phyloP scores from a whole-genome alignment of 2,329 filamentous ascomycete genomes.

The Metarhizium guizhouense region DNA sequence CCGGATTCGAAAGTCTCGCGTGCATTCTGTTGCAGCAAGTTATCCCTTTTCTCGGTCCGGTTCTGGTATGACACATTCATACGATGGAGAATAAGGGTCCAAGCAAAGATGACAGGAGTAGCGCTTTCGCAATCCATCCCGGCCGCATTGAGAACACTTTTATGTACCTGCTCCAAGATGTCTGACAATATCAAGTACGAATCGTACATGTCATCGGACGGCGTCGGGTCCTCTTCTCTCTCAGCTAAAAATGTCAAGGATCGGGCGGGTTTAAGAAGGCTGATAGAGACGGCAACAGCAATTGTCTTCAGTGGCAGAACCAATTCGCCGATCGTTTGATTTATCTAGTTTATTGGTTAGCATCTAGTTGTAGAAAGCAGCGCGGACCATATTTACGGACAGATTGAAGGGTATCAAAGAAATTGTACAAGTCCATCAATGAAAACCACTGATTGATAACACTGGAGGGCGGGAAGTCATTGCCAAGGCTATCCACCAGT shows the following conservation, averaged over 20 bases:
- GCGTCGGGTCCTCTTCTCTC: slow-evolving; percentile 26
- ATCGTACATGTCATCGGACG: slow-evolving; percentile 29
- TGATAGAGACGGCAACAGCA: slow-evolving; percentile 60
- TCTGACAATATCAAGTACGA: slow-evolving; percentile 62
- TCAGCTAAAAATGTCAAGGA: slow-evolving; percentile 37
- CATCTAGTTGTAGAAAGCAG: neutral
- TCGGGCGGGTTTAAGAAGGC: slow-evolving; percentile 57
- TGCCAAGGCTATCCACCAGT: slow-evolving; percentile 51
- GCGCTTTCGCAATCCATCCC: slow-evolving; percentile 50
- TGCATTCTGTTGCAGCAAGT: slow-evolving; percentile 48
- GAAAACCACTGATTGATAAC: slow-evolving; percentile 64
- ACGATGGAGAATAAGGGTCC: slow-evolving; percentile 66
- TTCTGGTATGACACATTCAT: slow-evolving; percentile 56
- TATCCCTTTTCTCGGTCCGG: slow-evolving; percentile 51
- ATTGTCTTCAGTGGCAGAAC: slow-evolving; percentile 59
- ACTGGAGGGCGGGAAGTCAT: slow-evolving; percentile 46
- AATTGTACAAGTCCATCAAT: slow-evolving; percentile 59
- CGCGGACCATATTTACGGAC: slow-evolving; percentile 12
- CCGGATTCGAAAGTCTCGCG: slow-evolving; percentile 46
- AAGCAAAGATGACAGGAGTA: slow-evolving; percentile 68
- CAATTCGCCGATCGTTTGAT: slow-evolving; percentile 39
- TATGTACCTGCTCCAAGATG: slow-evolving; percentile 64
- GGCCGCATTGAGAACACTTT: slow-evolving; percentile 55
- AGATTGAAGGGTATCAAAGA: slow-evolving; percentile 54
- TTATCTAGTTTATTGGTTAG: slow-evolving; percentile 15